Percentiles rank a stretch among this genome's conserved stretches.
Evolutionary conservation across 2,329 filamentous ascomycete species (phyloP).

Genomic region (Colletotrichum tamarilloi): DNA sequence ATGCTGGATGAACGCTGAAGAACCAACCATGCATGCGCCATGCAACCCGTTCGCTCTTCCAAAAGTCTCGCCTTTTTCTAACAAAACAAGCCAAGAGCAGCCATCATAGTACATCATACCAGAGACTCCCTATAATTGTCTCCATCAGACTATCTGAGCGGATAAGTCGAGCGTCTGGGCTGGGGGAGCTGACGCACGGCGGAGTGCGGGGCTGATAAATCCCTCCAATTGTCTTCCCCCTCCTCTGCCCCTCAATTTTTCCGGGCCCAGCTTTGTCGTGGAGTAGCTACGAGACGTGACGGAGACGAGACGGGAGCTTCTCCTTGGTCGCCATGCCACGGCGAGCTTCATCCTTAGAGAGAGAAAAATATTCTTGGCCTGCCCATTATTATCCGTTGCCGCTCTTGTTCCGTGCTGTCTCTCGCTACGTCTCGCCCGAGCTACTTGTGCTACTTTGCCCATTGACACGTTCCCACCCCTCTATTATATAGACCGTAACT

Average conservation of each 20-base stretch:
- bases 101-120: not conserved
- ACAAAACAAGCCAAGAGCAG: not conserved
- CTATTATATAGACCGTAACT: constrained; percentile 25
- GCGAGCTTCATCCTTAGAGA: constrained; percentile 26
- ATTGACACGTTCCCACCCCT: not conserved
- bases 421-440: constrained; percentile 25
- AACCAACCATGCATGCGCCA: not conserved
- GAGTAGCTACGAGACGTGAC: constrained; percentile 11
- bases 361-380: constrained; percentile 5
- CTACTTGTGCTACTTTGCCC: constrained; percentile 9
- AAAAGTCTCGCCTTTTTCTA: not conserved
- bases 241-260: constrained; percentile 50
- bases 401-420: not conserved
- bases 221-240: constrained; percentile 40
- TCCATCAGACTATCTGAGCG: constrained; percentile 1
- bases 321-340: not conserved
- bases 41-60: not conserved
- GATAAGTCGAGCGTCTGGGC: not conserved
- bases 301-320: constrained; percentile 15
- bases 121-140: not conserved
- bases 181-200: constrained; percentile 25
- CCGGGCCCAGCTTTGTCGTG: constrained; percentile 39
- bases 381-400: constrained; percentile 1
- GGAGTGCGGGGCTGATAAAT: constrained; percentile 35
- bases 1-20: not conserved